Base-by-base conservation (phyloP, 164 flowering plant genomes). In the Protea cynaroides region DNA sequence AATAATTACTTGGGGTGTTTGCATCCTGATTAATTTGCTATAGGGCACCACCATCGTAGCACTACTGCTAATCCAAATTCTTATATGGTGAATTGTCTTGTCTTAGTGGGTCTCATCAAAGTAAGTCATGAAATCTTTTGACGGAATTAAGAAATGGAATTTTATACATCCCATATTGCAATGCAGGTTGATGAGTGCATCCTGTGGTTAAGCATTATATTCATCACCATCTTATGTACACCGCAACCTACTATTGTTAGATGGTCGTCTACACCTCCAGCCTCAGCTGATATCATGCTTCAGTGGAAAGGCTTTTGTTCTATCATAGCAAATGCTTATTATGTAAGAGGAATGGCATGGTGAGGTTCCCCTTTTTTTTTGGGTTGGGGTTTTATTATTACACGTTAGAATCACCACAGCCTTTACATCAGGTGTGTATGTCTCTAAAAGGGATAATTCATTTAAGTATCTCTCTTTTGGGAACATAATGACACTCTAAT, bases 251-350 rank as follows among this genome's bases (percentile, higher is more conserved):
- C 98, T 3, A 63, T 94, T 38, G 88, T 94, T 37, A 77, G 98
- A 67, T 94, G 97, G 98, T 94, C 98, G 34, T 74, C 92, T 14
- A 75, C 86, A 7, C 75, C 97, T 59, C 86, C 98, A 7, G 95
- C 90, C 25, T 86, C 97, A 7, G 84, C 84, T 57, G 90, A 85
- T 66, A 74, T 79, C 65, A 65, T 71, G 76, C 72, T 69, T 58
- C 82, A 81, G 47, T 90, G 98, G 98, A 87, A 83, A 77, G 97
- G 98, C 60, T 94, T 90, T 65, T 94, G 98, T 73, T 87, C 91
- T 59, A 79, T 94, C 62, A 94, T 90, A 65, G 97, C 98, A 57
- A 94, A 94, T 80, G 98, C 98, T 17, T 94, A 94, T 73, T 94
- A 69, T 59, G 43, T 80, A 14, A 86, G 72, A 75, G 96, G 98